These are phyloP conservation scores for Whalleya microplaca DNA, from an alignment of 2,329 filamentous ascomycete species.

Conservation along the genomic window DNA sequence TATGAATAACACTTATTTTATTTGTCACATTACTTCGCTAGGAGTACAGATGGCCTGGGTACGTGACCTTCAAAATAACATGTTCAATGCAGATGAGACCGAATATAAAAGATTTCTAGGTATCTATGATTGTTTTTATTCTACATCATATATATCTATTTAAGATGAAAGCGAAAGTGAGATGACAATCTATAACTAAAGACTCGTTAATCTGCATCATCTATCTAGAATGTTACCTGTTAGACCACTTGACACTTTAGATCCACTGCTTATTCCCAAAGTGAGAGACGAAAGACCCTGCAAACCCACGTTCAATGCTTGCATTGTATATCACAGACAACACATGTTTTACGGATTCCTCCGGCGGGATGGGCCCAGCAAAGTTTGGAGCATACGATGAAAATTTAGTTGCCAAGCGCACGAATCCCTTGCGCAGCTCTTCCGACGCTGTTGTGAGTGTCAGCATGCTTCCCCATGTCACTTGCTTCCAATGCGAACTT, in stretches of 20 bases:
- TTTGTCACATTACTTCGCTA: too few species aligned
- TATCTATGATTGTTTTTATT: too few species aligned
- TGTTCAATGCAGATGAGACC: too few species aligned
- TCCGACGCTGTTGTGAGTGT: slow-evolving; percentile 19
- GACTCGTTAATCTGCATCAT: background rate
- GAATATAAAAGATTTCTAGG: too few species aligned
- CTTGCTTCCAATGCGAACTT: background rate
- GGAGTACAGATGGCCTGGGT: too few species aligned
- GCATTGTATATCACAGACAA: slow-evolving; percentile 28
- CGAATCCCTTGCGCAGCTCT: background rate
- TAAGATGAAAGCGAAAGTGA: too few species aligned
- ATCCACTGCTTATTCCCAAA: slow-evolving; percentile 57
- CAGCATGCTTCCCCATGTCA: background rate
- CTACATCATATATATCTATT: too few species aligned
- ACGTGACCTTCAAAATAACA: too few species aligned
- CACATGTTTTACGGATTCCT: slow-evolving; percentile 26
- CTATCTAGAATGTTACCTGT: too few species aligned
- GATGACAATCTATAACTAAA: too few species aligned
- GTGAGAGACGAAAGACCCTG: slow-evolving; percentile 58
- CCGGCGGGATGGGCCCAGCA: slow-evolving; percentile 26
- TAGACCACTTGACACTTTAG: slow-evolving; percentile 29
- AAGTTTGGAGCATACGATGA: slow-evolving; percentile 30
- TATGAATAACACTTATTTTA: too few species aligned
- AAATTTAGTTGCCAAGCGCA: slow-evolving; percentile 17
- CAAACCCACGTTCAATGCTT: slow-evolving; percentile 37